Base-by-base conservation (phyloP, 805 yeast species). In the Saccharomyces mikatae region DNA sequence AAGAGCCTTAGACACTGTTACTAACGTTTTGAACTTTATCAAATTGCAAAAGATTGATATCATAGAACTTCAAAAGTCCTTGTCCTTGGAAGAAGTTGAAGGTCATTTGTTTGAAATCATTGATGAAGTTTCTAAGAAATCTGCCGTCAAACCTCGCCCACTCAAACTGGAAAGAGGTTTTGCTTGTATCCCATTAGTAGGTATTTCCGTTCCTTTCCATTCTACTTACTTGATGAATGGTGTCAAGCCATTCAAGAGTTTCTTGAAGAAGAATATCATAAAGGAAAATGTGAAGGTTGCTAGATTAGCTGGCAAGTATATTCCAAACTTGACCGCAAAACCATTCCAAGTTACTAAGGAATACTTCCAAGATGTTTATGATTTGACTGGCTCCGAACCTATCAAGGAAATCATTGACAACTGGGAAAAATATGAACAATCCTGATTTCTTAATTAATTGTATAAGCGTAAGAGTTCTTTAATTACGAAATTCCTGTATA, bases 201-300 rank as follows among this genome's bases (percentile, higher is more conserved):
- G 99, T 65, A 94, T 94, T 62, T 89, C 97, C n/a, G 99, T 94
- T 71, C 99, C 99, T 59, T 94, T 94, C 97, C 99, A 94, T 77
- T 90, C 97, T 29, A 86, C 96, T n/a, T 94, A 95, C 78, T 81
- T 94, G 77, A 87, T 92, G 81, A 88, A 94, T 55, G 99, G 99
- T 76, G 99, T 94, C 57, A 92, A 91, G 76, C 99, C 99, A 67
- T 94, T 94, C 89, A 91, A 92, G 80, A 88, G 90, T 76, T 94
- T 94, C 86, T 81, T 94, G 78, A 84, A 85, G 72, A 94, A 90
- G 86, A 92, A 94, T 82, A 87, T 94, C 68, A 86, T 96, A 60
- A 89, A 87, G 77, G 87, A 89, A 65, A 95, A 97, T 50, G 94
- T 94, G 61, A 92, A 92, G 78, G 96, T 96, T 57, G 86, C 94